Conservation (phyloP, 768 basidiomycete genomes). For the Leccinum disarticulatum region DNA sequence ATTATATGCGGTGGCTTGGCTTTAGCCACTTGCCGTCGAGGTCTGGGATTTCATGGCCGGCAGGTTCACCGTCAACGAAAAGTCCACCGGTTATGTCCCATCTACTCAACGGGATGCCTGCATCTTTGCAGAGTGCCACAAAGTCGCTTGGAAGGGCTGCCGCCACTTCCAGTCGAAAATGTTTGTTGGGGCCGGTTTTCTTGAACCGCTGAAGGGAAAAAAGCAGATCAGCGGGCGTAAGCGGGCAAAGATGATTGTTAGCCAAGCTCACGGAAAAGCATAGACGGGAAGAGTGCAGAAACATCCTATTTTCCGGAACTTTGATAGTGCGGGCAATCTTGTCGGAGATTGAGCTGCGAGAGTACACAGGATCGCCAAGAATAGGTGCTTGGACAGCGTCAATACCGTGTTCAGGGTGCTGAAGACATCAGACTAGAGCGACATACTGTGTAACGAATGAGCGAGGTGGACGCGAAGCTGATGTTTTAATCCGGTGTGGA, state of each 20-base stretch:
- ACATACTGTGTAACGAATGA: slow-evolving; percentile 46
- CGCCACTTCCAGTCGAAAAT: slow-evolving; percentile 50
- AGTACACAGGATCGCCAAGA: slow-evolving; percentile 58
- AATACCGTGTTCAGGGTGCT: slow-evolving; percentile 5
- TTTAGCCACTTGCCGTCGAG: slow-evolving; percentile 39
- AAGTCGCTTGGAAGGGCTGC: slow-evolving; percentile 63
- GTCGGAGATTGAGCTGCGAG: slow-evolving; percentile 36
- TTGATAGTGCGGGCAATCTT: slow-evolving; percentile 27
- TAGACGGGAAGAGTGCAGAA: slow-evolving; percentile 59
- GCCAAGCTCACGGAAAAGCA: slow-evolving; percentile 50
- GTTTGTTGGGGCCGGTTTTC: slow-evolving; percentile 43
- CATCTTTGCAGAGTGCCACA: slow-evolving; percentile 45
- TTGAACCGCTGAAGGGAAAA: slow-evolving; percentile 45
- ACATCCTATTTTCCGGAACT: slow-evolving; percentile 50
- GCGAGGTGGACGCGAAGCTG: slow-evolving; percentile 70
- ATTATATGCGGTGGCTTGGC: slow-evolving; percentile 12
- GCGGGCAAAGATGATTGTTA: background rate
- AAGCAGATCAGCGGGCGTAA: slow-evolving; percentile 2
- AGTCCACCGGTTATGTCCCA: slow-evolving; percentile 45
- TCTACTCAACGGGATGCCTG: slow-evolving; percentile 41
- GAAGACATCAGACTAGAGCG: background rate
- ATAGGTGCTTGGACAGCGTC: slow-evolving; percentile 52
- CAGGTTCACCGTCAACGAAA: slow-evolving; percentile 42
- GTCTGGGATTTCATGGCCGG: slow-evolving; percentile 37
- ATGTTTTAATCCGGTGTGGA: slow-evolving; percentile 67